Percentiles rank a stretch among this genome's conserved stretches.
Conservation (phyloP, 495 filamentous ascomycete species). For the Clohesyomyces aquaticus region DNA sequence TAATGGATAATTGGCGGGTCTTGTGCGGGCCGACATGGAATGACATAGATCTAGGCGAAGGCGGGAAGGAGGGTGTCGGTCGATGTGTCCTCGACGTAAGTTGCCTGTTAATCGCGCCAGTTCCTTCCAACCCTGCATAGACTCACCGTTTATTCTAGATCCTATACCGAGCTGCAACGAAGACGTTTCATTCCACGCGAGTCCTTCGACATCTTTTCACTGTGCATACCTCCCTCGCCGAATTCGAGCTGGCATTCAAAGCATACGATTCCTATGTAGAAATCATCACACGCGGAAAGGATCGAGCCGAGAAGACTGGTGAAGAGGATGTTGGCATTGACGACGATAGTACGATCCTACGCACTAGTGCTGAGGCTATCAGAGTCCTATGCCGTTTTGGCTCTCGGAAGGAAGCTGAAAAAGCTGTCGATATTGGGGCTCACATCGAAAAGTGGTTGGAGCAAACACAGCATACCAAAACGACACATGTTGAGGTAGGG, state of each 20-base stretch:
- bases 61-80: constrained; percentile 71
- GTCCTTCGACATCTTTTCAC: constrained; percentile 87
- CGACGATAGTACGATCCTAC: constrained; percentile 70
- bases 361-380: constrained; percentile 77
- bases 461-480: constrained; percentile 47
- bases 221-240: constrained; percentile 80
- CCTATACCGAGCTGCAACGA: constrained; percentile 83
- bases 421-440: constrained; percentile 66
- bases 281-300: constrained; percentile 78
- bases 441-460: constrained; percentile 68
- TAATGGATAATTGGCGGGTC: constrained; percentile 82
- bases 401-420: constrained; percentile 71
- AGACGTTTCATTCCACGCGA: constrained; percentile 89
- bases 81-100: constrained; percentile 72
- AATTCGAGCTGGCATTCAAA: constrained; percentile 84
- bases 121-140: not conserved
- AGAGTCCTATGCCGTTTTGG: constrained; percentile 82
- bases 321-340: constrained; percentile 74
- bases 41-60: constrained; percentile 75
- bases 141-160: constrained; percentile 52
- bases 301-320: constrained; percentile 75
- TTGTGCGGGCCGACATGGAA: constrained; percentile 74
- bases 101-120: constrained; percentile 3
- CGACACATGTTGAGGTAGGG: constrained; percentile 15
- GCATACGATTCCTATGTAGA: constrained; percentile 89